phyloP scores from a whole-genome alignment of 176 grass and related monocot genomes.

The Carex kokanica region DNA sequence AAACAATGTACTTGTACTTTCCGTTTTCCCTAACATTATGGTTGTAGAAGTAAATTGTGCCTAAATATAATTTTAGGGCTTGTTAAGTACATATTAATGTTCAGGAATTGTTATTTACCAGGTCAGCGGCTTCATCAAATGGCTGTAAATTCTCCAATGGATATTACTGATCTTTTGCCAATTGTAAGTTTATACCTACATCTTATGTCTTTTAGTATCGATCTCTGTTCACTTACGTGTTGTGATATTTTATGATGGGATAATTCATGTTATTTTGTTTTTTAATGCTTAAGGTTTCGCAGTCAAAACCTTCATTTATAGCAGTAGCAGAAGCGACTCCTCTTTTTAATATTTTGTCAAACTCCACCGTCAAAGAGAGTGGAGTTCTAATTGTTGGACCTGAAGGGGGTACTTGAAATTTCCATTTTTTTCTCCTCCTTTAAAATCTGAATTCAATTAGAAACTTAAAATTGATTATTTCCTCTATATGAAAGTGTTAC shows the following conservation, averaged over 20 bases:
- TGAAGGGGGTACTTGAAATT: constrained; percentile 60
- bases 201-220: not conserved
- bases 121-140: constrained; percentile 87
- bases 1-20: constrained; percentile 69
- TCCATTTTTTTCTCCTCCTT: not conserved
- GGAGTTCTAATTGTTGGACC: constrained; percentile 83
- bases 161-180: constrained; percentile 48
- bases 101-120: constrained; percentile 36
- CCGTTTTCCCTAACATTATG: not conserved
- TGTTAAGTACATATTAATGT: not conserved
- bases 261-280: not conserved
- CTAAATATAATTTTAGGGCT: not conserved
- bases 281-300: constrained; percentile 46
- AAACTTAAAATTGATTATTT: not conserved
- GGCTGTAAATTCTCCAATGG: constrained; percentile 65
- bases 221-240: not conserved
- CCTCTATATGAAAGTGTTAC: not conserved
- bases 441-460: not conserved
- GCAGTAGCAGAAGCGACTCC: constrained; percentile 84
- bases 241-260: not conserved
- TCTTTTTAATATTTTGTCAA: constrained; percentile 51
- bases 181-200: constrained; percentile 47
- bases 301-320: constrained; percentile 67
- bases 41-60: not conserved
- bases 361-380: constrained; percentile 42